Evolutionary conservation across 2,329 filamentous ascomycete species (phyloP).

Genomic region (Aschersonia sp.): DNA sequence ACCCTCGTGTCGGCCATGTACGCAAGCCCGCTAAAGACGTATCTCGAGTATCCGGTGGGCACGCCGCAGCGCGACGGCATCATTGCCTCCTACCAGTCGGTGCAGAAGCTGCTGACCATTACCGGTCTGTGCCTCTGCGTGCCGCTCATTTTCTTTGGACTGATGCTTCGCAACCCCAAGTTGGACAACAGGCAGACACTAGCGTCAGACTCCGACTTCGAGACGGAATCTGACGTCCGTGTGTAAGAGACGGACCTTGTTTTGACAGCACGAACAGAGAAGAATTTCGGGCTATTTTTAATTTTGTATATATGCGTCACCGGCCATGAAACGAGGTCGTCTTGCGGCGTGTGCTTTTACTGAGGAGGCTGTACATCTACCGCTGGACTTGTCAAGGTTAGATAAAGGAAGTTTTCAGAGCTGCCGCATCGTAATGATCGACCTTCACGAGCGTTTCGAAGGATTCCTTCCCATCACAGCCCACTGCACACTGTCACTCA

Average conservation of each 20-base stretch:
- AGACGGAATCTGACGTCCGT: conserved; percentile 6
- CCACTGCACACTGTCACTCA: too few relatives aligned
- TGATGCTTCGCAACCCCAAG: conserved; percentile 28
- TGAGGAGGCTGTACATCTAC: too few relatives aligned
- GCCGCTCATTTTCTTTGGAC: conserved; percentile 29
- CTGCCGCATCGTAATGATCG: too few relatives aligned
- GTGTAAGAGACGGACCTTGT: background rate
- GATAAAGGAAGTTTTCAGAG: too few relatives aligned
- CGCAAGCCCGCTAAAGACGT: conserved; percentile 40
- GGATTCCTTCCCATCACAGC: too few relatives aligned
- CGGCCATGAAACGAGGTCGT: too few relatives aligned
- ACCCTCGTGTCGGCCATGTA: conserved; percentile 39
- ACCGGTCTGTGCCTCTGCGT: conserved; percentile 33
- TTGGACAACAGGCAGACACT: conserved; percentile 30
- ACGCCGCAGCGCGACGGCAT: conserved; percentile 36
- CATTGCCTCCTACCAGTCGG: conserved; percentile 33
- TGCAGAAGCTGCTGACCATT: conserved; percentile 31
- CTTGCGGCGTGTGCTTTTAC: too few relatives aligned
- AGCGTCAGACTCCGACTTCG: conserved; percentile 14
- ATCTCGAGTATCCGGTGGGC: conserved; percentile 37
- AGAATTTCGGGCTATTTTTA: too few relatives aligned
- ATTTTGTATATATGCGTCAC: too few relatives aligned
- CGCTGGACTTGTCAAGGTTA: too few relatives aligned
- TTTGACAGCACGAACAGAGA: too few relatives aligned
- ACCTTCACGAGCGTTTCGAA: too few relatives aligned